Evolutionary conservation across 768 basidiomycete species (phyloP), one percentile per base, ranked within the genome.

Genomic region (Boletus barrowsii): DNA sequence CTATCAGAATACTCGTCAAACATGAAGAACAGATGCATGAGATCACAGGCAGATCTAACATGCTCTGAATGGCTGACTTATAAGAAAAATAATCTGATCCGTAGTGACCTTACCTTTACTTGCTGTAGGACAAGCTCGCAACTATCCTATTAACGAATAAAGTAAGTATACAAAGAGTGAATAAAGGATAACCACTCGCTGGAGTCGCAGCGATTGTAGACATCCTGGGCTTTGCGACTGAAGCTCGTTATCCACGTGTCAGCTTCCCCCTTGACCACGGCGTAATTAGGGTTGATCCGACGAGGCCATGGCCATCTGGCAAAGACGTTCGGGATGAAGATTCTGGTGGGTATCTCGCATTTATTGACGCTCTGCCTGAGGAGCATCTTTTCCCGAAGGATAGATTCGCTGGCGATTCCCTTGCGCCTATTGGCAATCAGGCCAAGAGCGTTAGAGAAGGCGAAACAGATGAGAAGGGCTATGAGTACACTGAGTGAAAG

Each of bases 1-100:
- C 72, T 65, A 63, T 83, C 82, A 9, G 79, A 75, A 54, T 76
- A 73, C 59, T 80, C 77, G 59, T 83, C 82, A 57, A 77, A 70
- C 42, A 81, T 53, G 58, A 78, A 82, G 60, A 80, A 73, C 7
- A 81, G 56, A 36, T 78, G 74, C 77, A 83, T 80, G 47, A 82
- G 62, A 53, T 82, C 80, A 47, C 79, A 79, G 8, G 68, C 73
- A 10, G 72, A 66, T 13, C 76, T 70, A 35, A 63, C 48, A 14
- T 63, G 55, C 5, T 63, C 62, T 63, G 36, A n/a, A 40, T 4
- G 18, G 14, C 42, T 1, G 3, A 20, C 33, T 35, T 5, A 0
- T 53, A 1, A 56, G 44, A 3, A 40, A 42, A 30, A 10, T 4
- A 9, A 7, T 1, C 5, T 2, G 10, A 39, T 17, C 11, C 3